Percentiles rank a stretch among this genome's conserved stretches.
Conservation (phyloP, 768 basidiomycete species). For the Russula lepida region DNA sequence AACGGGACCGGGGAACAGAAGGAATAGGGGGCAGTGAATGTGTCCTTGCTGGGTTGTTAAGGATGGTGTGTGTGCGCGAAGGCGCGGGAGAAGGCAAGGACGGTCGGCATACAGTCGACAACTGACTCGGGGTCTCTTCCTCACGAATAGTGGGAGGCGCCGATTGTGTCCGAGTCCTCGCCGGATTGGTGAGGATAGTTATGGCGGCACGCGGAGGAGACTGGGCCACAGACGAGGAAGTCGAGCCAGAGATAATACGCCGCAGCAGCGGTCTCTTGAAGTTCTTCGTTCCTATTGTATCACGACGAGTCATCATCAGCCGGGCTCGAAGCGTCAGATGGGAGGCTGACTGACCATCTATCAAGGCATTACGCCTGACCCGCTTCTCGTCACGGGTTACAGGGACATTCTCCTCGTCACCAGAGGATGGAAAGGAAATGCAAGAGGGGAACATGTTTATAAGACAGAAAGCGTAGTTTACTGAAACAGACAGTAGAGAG, state of each 20-base stretch:
- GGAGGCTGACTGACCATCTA: slow-evolving; percentile 1
- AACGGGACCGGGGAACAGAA: neutral
- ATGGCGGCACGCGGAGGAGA: neutral
- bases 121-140: neutral
- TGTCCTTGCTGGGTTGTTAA: neutral
- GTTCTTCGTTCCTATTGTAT: neutral
- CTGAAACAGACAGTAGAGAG: neutral
- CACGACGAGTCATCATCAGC: neutral
- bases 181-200: slow-evolving; percentile 5
- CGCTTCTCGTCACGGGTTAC: neutral
- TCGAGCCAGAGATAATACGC: neutral
- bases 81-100: neutral
- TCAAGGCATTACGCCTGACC: neutral
- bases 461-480: neutral
- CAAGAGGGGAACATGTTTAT: neutral
- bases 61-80: neutral
- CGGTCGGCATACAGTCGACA: neutral
- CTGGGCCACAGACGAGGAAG: neutral
- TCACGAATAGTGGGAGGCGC: neutral
- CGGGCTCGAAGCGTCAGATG: too few relatives aligned
- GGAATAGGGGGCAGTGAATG: neutral
- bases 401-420: neutral
- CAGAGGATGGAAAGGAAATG: neutral
- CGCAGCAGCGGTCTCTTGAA: neutral
- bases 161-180: neutral